Base-by-base conservation (phyloP, 2,329 filamentous ascomycete genomes). In the Colletotrichum trifolii region DNA sequence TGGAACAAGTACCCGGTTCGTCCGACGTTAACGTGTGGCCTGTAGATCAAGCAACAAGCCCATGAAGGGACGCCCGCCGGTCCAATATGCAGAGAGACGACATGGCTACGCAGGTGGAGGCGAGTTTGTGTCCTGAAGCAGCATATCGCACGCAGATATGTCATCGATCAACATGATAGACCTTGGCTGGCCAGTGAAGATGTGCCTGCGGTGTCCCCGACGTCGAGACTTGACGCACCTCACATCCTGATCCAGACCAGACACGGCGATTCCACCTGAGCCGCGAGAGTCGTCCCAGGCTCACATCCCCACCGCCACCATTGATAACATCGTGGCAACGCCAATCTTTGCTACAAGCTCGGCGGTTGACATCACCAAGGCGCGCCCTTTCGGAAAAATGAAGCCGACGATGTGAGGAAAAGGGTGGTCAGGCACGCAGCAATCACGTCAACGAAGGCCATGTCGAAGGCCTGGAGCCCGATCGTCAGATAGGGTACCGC, bases 81-180 rank as follows among this genome's bases (percentile, higher is more conserved):
- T 25, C 25, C 25, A 25, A 25, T 25, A 42, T 10, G 39, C 39
- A 42, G 3, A 42, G 13, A 42, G 39, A 42, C 39, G 39, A 3
- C 10, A n/a, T 11, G 39, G 39, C 39, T n/a, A 42, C 39, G 46
- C 46, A 49, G 13, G 46, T 49, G 46, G 46, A 49, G 46, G 46
- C 46, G 25, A 36, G 25, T 25, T 25, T 25, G 25, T 25, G 25
- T 25, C 25, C 25, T 25, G 25, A 25, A 25, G 25, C 25, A 25
- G 25, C 25, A 25, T 25, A 25, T 25, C 25, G 25, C 25, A 25
- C 25, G 25, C 25, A 25, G 4, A 5, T 25, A 25, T 5, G 25
- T 25, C 25, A 5, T 25, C 25, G 25, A 25, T 25, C 25, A 25
- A 25, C 25, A 25, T 25, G 25, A 25, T 25, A 25, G 25, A 4